Percentiles rank a stretch among this genome's conserved stretches.
Conservation (phyloP, 148 eudicot genomes). For the Agrostemma githago region DNA sequence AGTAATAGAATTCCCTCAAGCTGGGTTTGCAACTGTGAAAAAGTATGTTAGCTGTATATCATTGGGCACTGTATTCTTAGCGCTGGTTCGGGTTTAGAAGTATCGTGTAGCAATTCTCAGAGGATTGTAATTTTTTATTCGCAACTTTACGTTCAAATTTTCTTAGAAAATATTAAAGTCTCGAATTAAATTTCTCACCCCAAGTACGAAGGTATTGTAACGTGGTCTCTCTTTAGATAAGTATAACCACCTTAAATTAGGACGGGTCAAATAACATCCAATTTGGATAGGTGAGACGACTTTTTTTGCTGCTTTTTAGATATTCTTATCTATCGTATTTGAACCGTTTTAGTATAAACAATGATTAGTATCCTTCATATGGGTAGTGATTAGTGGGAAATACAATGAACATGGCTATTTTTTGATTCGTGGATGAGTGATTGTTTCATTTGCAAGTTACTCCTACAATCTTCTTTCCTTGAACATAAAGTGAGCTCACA, state of each 20-base stretch:
- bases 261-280: no score
- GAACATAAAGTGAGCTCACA: slow-evolving; percentile 15
- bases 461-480: background rate
- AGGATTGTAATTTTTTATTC: background rate
- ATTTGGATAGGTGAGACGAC: no score
- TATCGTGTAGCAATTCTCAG: background rate
- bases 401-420: background rate
- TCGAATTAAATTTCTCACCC: no score
- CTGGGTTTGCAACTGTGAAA: slow-evolving; percentile 10
- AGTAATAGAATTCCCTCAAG: background rate
- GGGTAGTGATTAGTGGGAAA: background rate
- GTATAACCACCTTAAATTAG: no score
- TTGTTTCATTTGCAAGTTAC: background rate
- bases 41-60: slow-evolving; percentile 1
- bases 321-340: no score
- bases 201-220: no score
- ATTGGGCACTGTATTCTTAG: background rate
- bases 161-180: background rate
- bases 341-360: no score
- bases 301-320: no score
- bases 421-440: slow-evolving; percentile 12
- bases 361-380: background rate
- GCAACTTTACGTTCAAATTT: background rate
- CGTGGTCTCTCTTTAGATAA: no score
- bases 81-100: no score